Base-by-base conservation (phyloP, 495 filamentous ascomycete species). In the Tuber magnatum region DNA sequence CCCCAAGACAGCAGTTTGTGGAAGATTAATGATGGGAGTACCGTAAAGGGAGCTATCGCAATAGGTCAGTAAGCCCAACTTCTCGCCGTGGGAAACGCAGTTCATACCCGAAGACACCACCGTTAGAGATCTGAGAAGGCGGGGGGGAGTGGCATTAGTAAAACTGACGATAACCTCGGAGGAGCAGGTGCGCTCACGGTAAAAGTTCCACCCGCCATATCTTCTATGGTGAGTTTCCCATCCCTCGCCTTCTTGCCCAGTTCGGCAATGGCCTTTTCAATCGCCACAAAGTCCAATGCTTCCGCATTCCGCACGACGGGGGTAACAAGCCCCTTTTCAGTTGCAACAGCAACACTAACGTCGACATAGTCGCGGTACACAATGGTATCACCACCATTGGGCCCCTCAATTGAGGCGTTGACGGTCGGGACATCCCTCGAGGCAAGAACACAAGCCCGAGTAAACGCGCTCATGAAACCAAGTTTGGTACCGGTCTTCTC, bases 151-250 rank as follows among this genome's bases (percentile, higher is more conserved):
- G 56, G 28, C 56, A 16, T 65, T 65, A 65, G 56, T 65, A 6
- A n/a, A 14, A 65, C 56, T 35, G 56, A 65, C 12, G 14, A 35
- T 65, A 65, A 6, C 12, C 14, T 16, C 56, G n/a, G 32, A 14
- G 18, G 14, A 28, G 12, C 14, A 8, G 28, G 28, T 28, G 56
- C 14, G 56, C 56, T 65, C 28, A 65, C 56, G 69, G 95, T 99
- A 86, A 98, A 99, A 40, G 96, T 97, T 76, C 95, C 95, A 74
- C 95, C 95, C 73, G 96, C 95, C 96, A 99, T 98, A 83, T 99
- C 95, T 85, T 99, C 95, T 81, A 99, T 98, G 3, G 95, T 99
- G 80, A 99, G 88, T 86, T 98, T 99, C 84, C 91, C 92, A 79
- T 99, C 94, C 71, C 95, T 91, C 75, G 95, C 95, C 92, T 99